Evolutionary conservation across 805 yeast species (phyloP).

Genomic region (Teunomyces barrocoloradensis): DNA sequence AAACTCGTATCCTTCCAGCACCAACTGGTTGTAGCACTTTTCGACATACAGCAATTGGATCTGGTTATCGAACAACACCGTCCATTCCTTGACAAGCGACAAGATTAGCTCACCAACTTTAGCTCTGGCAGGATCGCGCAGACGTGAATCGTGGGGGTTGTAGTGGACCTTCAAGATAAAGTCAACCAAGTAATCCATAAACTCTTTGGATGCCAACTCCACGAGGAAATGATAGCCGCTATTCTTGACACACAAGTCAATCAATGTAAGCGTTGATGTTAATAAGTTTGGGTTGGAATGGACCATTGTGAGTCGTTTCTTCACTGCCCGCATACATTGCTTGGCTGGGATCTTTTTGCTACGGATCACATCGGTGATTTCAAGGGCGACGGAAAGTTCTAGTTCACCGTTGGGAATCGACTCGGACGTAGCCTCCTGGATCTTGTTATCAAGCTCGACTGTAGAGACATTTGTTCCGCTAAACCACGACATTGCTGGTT

Average conservation of each 20-base stretch:
- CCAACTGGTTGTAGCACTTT: conserved; percentile 57
- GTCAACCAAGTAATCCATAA: conserved; percentile 73
- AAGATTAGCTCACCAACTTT: conserved; percentile 58
- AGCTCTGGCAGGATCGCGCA: conserved; percentile 12
- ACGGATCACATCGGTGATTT: conserved; percentile 82
- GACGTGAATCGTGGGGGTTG: conserved; percentile 24
- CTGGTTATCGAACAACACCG: conserved; percentile 66
- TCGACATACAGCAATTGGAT: conserved; percentile 64
- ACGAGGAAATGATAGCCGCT: conserved; percentile 83
- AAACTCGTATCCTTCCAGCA: conserved; percentile 62
- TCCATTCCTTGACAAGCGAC: conserved; percentile 73
- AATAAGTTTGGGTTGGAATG: conserved; percentile 75
- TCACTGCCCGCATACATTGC: conserved; percentile 81
- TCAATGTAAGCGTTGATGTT: conserved; percentile 67
- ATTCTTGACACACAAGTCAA: conserved; percentile 87
- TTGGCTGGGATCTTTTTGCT: conserved; percentile 75
- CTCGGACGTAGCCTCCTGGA: conserved; percentile 80
- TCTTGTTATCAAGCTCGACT: conserved; percentile 55
- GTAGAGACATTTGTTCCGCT: conserved; percentile 32
- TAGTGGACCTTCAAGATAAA: conserved; percentile 38
- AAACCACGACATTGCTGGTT: conserved; percentile 52
- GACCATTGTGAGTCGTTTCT: conserved; percentile 62
- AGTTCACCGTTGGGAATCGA: conserved; percentile 90
- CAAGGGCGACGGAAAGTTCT: conserved; percentile 69
- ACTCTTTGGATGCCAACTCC: conserved; percentile 81